Base-by-base conservation (phyloP, 164 flowering plant species). In the Nymphaea colorata region DNA sequence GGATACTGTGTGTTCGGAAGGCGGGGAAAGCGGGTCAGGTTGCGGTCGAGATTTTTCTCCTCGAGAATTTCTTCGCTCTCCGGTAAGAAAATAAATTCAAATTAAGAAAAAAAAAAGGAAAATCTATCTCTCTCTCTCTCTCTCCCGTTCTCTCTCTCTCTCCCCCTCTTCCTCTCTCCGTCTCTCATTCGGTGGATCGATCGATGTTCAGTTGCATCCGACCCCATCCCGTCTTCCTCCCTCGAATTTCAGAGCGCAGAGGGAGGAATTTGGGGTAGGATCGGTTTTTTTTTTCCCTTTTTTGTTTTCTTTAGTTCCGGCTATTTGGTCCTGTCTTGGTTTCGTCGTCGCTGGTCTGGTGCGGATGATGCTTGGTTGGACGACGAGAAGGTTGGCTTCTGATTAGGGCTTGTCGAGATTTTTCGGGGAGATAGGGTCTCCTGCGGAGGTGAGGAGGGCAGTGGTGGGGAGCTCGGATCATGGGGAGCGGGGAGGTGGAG, bases 401-500 rank as follows among this genome's bases (percentile, higher is more conserved):
- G 57, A 51, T 51, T 4, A 51, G 57, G 57, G 8, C 14, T 51
- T 15, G 57, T 25, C 8, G 57, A 10, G 14, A 51, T 51, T 51
- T 51, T 51, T 51, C 14, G 15, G 57, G 57, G 14, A 5, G 57
- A 8, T 51, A 51, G 57, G 14, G 57, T 51, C 36, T 51, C 10
- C 57, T 51, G 8, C 57, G 14, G 57, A 0, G 8, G 8, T 51
- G 57, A 51, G 57, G 15, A 10, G 57, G 8, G 57, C 12, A 3
- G 15, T 8, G 57, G 15, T 15, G 57, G 8, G 57, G 57, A 3
- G 15, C 8, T 4, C 57, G 57, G 4, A 51, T 8, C 14, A 51
- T 51, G 57, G 57, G 57, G 57, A 51, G 15, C 57, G 57, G 45
- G 70, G 69, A 11, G 61, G 76, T n/a, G 77, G 74, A 41, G 76